Evolutionary conservation across 2,329 filamentous ascomycete genomes (phyloP).

Genomic region (Curvularia sp.): DNA sequence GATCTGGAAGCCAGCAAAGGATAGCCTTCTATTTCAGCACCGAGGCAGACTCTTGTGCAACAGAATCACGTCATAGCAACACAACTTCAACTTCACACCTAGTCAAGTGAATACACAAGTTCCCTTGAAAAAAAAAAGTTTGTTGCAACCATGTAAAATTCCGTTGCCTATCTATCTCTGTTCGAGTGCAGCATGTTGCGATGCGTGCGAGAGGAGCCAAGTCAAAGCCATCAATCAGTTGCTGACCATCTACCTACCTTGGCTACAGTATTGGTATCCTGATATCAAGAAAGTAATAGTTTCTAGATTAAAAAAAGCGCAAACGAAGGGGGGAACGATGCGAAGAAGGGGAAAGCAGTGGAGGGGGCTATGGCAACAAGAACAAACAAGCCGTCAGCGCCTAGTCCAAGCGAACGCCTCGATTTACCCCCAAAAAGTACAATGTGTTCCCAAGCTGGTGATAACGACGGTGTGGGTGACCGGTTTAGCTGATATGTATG

Average conservation of each 20-base stretch:
- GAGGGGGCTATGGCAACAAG: neutral
- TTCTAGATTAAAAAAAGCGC: slow-evolving; percentile 1
- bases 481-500: neutral
- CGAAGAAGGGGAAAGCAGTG: neutral
- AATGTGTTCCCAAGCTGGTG: neutral
- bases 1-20: too few species aligned
- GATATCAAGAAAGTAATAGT: neutral
- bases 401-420: slow-evolving; percentile 5
- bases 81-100: too few species aligned
- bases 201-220: neutral
- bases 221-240: neutral
- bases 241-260: neutral
- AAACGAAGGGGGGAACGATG: neutral
- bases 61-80: too few species aligned
- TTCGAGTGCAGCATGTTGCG: neutral
- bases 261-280: slow-evolving; percentile 12
- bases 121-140: too few species aligned
- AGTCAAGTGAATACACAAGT: too few species aligned
- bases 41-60: too few species aligned
- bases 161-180: neutral
- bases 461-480: neutral
- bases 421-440: neutral
- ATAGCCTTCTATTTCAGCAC: too few species aligned
- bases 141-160: neutral
- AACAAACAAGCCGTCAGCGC: slow-evolving; percentile 2